A percentile compares a stretch with the other conserved stretches of the same genome.
Conservation (phyloP, 345 rosid genomes). For the Microthlaspi erraticum region DNA sequence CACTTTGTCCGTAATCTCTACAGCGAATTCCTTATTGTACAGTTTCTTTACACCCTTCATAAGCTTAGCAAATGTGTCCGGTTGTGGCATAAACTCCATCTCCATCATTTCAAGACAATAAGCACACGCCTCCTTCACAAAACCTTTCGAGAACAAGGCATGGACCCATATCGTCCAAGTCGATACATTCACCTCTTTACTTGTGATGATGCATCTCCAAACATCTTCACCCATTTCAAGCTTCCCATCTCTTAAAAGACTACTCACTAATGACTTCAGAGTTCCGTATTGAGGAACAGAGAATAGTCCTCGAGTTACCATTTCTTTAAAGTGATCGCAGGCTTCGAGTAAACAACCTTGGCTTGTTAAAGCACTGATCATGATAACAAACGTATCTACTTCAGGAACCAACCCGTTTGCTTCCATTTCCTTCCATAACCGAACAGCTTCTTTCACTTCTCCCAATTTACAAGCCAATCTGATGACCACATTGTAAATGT, state of each 20-base stretch:
- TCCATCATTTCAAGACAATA: slow-evolving; percentile 97
- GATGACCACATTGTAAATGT: slow-evolving; percentile 64
- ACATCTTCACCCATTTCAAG: slow-evolving; percentile 83
- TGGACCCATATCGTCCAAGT: slow-evolving; percentile 98
- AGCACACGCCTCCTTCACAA: slow-evolving; percentile 83
- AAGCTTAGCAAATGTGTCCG: slow-evolving; percentile 86
- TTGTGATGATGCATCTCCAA: slow-evolving; percentile 70
- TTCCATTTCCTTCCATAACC: slow-evolving; percentile 81
- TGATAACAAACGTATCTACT: slow-evolving; percentile 70
- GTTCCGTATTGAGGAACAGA: slow-evolving; percentile 70
- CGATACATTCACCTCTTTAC: slow-evolving; percentile 69
- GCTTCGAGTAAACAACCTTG: slow-evolving; percentile 71
- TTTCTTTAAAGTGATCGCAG: slow-evolving; percentile 74
- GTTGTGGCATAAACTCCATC: slow-evolving; percentile 79
- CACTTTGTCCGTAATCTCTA: slow-evolving; percentile 90
- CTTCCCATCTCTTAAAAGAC: slow-evolving; percentile 69
- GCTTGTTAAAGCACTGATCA: slow-evolving; percentile 70
- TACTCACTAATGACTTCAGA: slow-evolving; percentile 68
- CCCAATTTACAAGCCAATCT: slow-evolving; percentile 84
- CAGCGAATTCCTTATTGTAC: slow-evolving; percentile 75
- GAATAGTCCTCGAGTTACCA: slow-evolving; percentile 76
- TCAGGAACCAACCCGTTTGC: slow-evolving; percentile 68
- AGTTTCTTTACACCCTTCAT: slow-evolving; percentile 80
- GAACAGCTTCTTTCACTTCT: slow-evolving; percentile 61
- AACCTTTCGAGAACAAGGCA: slow-evolving; percentile 76